These are phyloP conservation scores for Quaeritorhiza haematococci DNA, from an alignment of 371 early-diverging fungal genomes.

Conservation along the genomic window DNA sequence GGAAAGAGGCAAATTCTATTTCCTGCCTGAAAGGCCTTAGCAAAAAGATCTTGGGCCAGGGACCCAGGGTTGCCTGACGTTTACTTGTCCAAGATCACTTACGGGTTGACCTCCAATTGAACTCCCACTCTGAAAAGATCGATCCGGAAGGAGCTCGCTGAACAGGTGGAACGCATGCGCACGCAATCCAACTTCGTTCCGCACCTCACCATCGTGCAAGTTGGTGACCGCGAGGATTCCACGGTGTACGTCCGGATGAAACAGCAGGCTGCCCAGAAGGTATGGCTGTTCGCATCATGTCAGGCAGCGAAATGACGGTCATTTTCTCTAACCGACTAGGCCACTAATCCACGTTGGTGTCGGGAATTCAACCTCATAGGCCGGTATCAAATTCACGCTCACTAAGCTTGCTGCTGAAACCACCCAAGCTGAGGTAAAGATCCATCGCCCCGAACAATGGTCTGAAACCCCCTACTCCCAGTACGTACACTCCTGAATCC, in stretches of 20 bases:
- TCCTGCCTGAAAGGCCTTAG: too few relatives aligned
- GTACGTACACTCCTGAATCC: neutral
- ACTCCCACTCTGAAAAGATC: too few relatives aligned
- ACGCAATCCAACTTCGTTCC: constrained; percentile 60
- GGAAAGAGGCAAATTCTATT: too few relatives aligned
- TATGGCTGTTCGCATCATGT: constrained; percentile 21
- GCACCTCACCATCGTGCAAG: constrained; percentile 81
- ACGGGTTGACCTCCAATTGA: too few relatives aligned
- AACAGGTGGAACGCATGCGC: constrained; percentile 58
- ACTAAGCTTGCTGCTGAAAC: constrained; percentile 46
- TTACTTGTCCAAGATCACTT: too few relatives aligned
- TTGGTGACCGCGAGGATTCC: constrained; percentile 88
- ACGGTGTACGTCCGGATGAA: constrained; percentile 88
- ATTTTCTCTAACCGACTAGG: too few relatives aligned
- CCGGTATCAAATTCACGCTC: constrained; percentile 54
- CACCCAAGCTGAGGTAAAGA: constrained; percentile 37
- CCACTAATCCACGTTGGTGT: too few relatives aligned
- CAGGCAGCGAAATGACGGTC: neutral
- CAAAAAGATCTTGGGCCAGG: too few relatives aligned
- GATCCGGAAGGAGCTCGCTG: constrained; percentile 20
- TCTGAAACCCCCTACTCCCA: neutral
- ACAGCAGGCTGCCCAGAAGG: constrained; percentile 80
- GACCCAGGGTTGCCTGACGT: too few relatives aligned
- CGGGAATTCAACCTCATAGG: constrained; percentile 23
- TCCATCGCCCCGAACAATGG: constrained; percentile 29